Evolutionary conservation across 225 moss, liverwort and hornwort genomes (phyloP).

Genomic region (Polytrichum commune): DNA sequence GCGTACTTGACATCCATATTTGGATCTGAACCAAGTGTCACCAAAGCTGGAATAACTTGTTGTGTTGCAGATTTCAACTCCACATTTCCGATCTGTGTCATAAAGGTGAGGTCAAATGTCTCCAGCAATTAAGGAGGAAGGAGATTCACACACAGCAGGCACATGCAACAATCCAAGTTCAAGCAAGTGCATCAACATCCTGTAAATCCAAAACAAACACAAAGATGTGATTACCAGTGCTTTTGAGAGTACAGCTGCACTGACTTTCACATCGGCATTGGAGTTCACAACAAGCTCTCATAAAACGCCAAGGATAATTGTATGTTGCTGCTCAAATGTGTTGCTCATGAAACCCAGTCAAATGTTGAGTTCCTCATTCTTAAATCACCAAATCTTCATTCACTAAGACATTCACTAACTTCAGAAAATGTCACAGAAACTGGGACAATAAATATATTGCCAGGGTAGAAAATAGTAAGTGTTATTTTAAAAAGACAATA

Average conservation of each 20-base stretch:
- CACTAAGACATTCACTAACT: too few species aligned
- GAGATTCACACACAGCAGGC: too few species aligned
- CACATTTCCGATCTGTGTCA: constrained; percentile 69
- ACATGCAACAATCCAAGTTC: too few species aligned
- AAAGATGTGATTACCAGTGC: constrained; percentile 49
- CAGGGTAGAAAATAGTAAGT: too few species aligned
- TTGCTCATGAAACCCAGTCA: constrained; percentile 28
- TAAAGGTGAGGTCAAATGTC: background rate
- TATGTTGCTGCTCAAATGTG: constrained; percentile 84
- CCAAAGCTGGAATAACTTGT: constrained; percentile 89
- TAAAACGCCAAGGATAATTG: constrained; percentile 73
- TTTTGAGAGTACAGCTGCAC: constrained; percentile 88
- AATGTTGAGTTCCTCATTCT: background rate
- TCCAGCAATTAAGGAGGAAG: too few species aligned
- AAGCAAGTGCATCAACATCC: too few species aligned
- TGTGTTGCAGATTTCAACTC: constrained; percentile 90
- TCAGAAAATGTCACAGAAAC: too few species aligned
- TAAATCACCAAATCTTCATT: too few species aligned
- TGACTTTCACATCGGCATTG: constrained; percentile 79
- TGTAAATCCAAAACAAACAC: too few species aligned
- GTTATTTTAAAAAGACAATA: too few species aligned
- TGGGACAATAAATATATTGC: too few species aligned
- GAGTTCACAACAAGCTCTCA: constrained; percentile 97
- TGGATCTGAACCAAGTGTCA: constrained; percentile 93
- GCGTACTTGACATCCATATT: constrained; percentile 93